phyloP scores from a whole-genome alignment of 192 early-diverging fungal species.

The Coemansia sp. region DNA sequence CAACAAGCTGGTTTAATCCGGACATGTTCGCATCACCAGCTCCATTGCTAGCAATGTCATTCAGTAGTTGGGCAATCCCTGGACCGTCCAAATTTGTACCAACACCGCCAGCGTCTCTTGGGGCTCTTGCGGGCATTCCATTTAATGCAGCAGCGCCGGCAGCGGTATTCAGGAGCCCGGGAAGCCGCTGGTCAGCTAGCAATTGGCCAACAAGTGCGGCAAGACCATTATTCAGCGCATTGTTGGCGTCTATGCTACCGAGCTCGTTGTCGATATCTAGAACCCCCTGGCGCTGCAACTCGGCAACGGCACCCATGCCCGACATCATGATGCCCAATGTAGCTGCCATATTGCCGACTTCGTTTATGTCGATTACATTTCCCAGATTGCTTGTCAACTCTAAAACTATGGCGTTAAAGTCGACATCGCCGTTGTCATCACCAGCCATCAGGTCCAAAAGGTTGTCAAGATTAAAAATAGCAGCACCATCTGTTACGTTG shows the following conservation, averaged over 20 bases:
- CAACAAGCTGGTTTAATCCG: slow-evolving; percentile 10
- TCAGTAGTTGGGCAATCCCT: slow-evolving; percentile 11
- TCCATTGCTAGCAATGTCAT: slow-evolving; percentile 11
- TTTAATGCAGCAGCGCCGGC: not conserved
- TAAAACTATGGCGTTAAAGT: slow-evolving; percentile 50
- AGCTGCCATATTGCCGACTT: slow-evolving; percentile 46
- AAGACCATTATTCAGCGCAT: slow-evolving; percentile 31
- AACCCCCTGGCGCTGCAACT: slow-evolving; percentile 32
- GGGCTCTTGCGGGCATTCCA: not conserved
- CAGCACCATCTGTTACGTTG: not conserved
- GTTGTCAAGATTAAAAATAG: slow-evolving; percentile 43
- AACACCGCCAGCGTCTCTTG: not conserved
- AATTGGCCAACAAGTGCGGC: slow-evolving; percentile 35
- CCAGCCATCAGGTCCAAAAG: slow-evolving; percentile 52
- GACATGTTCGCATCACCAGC: not conserved
- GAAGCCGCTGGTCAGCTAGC: slow-evolving; percentile 6
- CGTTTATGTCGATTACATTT: slow-evolving; percentile 54
- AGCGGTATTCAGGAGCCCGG: not conserved
- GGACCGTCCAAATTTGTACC: not conserved
- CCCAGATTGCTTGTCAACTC: slow-evolving; percentile 50
- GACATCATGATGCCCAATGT: slow-evolving; percentile 50
- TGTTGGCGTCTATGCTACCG: slow-evolving; percentile 9
- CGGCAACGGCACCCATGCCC: slow-evolving; percentile 39
- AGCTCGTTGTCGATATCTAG: not conserved
- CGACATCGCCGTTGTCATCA: slow-evolving; percentile 48